Evolutionary conservation across 2,329 filamentous ascomycete genomes (phyloP), one percentile per base, ranked within the genome.

Genomic region (Pezizomycotina sp.): DNA sequence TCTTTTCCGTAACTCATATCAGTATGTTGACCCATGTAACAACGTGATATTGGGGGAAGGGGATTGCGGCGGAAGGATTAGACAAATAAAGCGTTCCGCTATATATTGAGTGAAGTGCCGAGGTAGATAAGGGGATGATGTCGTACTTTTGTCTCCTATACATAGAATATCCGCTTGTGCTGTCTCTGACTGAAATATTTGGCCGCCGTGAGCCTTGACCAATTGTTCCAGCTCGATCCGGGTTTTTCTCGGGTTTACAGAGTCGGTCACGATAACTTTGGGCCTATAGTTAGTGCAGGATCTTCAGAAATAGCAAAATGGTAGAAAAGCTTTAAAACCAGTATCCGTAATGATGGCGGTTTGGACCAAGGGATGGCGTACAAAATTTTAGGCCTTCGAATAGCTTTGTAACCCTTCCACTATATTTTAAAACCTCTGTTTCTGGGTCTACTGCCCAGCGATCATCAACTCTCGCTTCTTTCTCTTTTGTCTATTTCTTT

Each of bases 141-240:
- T 35, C 54, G 46, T 53, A 63, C 64, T 77, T 55, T 82, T 78
- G 47, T 93, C 84, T 0, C 78, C 81, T 7, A 95, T 61, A 32
- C 84, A 64, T 22, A 89, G 63, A 45, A 77, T 82, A 27, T 64
- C 59, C 1, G 68, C 60, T 3, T 62, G 65, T 1, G 70, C 66
- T 4, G 63, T 68, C 5, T 81, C 69, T 7, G 74, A 74, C 53
- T 93, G 83, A 5, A 76, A 77, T 20, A 93, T 65, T 6, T 60
- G 69, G 4, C 83, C 89, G 3, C 86, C 86, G 43, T 93, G 73
- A 4, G 74, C 68, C 56, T 89, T 92, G 50, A 95, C 68, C 1
- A 92, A 57, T 6, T 69, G 63, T 56, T 95, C 84, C 1, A 98
- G 61, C 45, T 91, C 74, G 0, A 67, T 62, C 56, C 92, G 93